Percentiles rank a stretch among this genome's conserved stretches.
Evolutionary conservation across 2,329 filamentous ascomycete genomes (phyloP).

Genomic region (Exserohilum rostratum): DNA sequence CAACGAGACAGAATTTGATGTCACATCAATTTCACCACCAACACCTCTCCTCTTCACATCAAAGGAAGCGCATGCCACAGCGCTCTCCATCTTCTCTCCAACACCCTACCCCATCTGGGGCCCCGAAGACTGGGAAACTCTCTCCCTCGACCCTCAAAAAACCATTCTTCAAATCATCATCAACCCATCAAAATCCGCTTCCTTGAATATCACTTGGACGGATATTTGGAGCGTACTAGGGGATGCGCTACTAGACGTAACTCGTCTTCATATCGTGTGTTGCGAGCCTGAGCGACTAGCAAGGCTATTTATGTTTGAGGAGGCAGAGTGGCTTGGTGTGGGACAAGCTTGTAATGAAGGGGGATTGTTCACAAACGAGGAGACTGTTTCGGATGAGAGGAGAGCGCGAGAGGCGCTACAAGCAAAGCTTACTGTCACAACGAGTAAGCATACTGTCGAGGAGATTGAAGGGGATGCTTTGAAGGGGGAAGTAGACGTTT

Average conservation of each 20-base stretch:
- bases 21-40: slow-evolving; percentile 14
- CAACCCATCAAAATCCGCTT: slow-evolving; percentile 3
- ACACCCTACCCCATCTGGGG: slow-evolving; percentile 11
- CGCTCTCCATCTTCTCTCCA: slow-evolving; percentile 1
- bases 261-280: slow-evolving; percentile 15
- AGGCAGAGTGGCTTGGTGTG: slow-evolving; percentile 18
- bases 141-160: slow-evolving; percentile 10
- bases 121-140: slow-evolving; percentile 13
- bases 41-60: slow-evolving; percentile 10
- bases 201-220: slow-evolving; percentile 20
- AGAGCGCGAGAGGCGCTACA: slow-evolving; percentile 12
- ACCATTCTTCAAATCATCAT: slow-evolving; percentile 17
- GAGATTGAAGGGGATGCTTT: background rate
- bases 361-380: slow-evolving; percentile 12
- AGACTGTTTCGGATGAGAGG: slow-evolving; percentile 17
- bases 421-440: slow-evolving; percentile 8
- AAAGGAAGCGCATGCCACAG: slow-evolving; percentile 13
- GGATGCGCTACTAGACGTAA: slow-evolving; percentile 13
- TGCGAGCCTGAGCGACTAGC: slow-evolving; percentile 14
- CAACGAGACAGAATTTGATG: slow-evolving; percentile 9
- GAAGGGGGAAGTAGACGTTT: background rate
- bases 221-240: slow-evolving; percentile 17
- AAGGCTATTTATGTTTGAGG: slow-evolving; percentile 21
- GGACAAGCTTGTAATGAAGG: slow-evolving; percentile 18
- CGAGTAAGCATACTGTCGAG: slow-evolving; percentile 2